Percentiles rank a stretch among this genome's conserved stretches.
Conservation (phyloP, 2,329 filamentous ascomycete species). For the Penicillium sp. region DNA sequence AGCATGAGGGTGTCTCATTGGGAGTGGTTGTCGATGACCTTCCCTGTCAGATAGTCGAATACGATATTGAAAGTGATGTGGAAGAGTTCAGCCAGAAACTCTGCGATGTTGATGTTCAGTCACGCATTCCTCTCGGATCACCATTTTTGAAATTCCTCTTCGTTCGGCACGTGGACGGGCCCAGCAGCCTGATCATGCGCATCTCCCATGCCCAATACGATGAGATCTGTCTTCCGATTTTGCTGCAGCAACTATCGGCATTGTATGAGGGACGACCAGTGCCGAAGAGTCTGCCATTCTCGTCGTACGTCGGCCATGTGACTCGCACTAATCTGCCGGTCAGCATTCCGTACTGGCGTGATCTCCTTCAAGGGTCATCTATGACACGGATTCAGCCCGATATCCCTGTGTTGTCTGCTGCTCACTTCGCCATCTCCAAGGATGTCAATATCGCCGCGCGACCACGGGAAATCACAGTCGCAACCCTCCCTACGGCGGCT, state of each 20-base stretch:
- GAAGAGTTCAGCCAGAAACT: slow-evolving; percentile 48
- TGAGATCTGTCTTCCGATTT: slow-evolving; percentile 57
- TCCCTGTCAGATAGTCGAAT: slow-evolving; percentile 44
- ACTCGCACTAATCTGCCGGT: slow-evolving; percentile 29
- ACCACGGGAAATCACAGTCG: slow-evolving; percentile 53
- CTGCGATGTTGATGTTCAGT: slow-evolving; percentile 51
- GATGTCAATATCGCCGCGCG: slow-evolving; percentile 42
- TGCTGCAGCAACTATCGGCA: slow-evolving; percentile 55
- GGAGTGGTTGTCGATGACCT: slow-evolving; percentile 28
- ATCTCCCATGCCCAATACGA: slow-evolving; percentile 65
- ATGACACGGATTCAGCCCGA: slow-evolving; percentile 33
- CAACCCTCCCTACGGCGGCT: slow-evolving; percentile 58
- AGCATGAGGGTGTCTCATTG: slow-evolving; percentile 22
- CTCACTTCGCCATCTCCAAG: slow-evolving; percentile 9
- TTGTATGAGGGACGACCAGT: slow-evolving; percentile 41
- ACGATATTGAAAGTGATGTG: slow-evolving; percentile 47
- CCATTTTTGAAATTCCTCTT: slow-evolving; percentile 56
- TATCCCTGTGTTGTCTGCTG: neutral
- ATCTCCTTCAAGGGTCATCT: slow-evolving; percentile 51
- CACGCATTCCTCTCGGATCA: slow-evolving; percentile 53
- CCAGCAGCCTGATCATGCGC: slow-evolving; percentile 44
- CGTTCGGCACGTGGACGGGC: slow-evolving; percentile 25
- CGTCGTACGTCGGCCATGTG: slow-evolving; percentile 33
- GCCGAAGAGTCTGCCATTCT: slow-evolving; percentile 33
- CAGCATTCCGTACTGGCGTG: slow-evolving; percentile 48